A percentile compares a stretch with the other conserved stretches of the same genome.
Evolutionary conservation across 371 early-diverging fungal genomes (phyloP).

Genomic region (Lichtheimia ornata): DNA sequence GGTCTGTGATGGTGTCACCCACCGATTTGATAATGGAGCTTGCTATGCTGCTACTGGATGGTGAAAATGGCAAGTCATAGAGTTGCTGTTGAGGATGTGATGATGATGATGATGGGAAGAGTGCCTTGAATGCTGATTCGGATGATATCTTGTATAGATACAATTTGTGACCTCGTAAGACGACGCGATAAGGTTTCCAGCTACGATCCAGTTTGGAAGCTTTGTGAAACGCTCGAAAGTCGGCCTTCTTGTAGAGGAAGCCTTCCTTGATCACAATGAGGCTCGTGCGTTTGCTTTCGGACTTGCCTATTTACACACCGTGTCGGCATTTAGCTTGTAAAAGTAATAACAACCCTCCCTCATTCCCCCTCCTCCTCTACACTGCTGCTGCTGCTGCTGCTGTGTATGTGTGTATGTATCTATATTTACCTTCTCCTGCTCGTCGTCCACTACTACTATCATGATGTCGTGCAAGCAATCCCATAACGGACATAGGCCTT

Average conservation of each 20-base stretch:
- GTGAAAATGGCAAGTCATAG: conserved; percentile 28
- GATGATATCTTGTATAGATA: conserved; percentile 78
- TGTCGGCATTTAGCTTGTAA: no score
- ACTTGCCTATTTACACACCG: no score
- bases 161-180: conserved; percentile 78
- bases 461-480: conserved; percentile 1
- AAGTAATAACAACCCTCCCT: not conserved
- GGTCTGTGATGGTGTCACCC: conserved; percentile 1
- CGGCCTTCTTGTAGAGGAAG: conserved; percentile 66
- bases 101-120: conserved; percentile 53
- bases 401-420: not conserved
- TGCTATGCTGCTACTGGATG: conserved; percentile 35
- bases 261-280: conserved; percentile 57
- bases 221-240: conserved; percentile 56
- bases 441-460: not conserved
- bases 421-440: not conserved
- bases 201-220: conserved; percentile 61
- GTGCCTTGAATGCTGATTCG: conserved; percentile 52
- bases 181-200: conserved; percentile 80
- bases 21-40: not conserved
- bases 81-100: conserved; percentile 19
- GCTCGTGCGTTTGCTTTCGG: conserved; percentile 30
- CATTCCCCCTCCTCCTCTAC: not conserved
- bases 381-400: not conserved
- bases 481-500: conserved; percentile 14